Evolutionary conservation across 495 filamentous ascomycete species (phyloP), one percentile per base, ranked within the genome.

Genomic region (Glutinoglossum americanum): DNA sequence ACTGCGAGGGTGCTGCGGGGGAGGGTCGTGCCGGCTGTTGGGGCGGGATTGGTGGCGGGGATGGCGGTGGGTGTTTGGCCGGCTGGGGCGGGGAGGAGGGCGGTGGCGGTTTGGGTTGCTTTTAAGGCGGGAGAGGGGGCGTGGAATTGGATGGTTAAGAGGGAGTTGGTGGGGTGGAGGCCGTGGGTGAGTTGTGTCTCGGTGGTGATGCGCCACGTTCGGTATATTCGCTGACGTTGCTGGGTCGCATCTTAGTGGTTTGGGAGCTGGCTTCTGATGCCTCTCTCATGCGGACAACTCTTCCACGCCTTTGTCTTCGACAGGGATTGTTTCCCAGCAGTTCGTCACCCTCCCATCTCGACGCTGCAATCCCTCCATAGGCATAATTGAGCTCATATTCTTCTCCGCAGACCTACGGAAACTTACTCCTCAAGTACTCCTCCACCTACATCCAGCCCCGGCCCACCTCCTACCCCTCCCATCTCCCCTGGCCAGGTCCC

Each of bases 231-330:
- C 47, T 51, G 15, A 51, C 47, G 26, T 10, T 64, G 69, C 58
- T 64, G 68, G 56, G n/a, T n/a, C n/a, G n/a, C n/a, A n/a, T 72
- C 77, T 60, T 77, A 76, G 79, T 98, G 92, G 92, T 90, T 88
- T 74, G 92, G 90, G 25, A 94, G 87, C 65, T 97, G 90, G 90
- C 73, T 97, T 75, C 70, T 97, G 63, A 89, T 95, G 76, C 92
- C 92, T 0, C 64, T 93, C n/a, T 82, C 88, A 13, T 86, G 80
- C 64, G 92, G 89, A 33, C 92, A 97, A 70, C 73, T 98, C 55
- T 72, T 96, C 55, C 87, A 96, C 68, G 83, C 90, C 1, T 85
- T 89, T 68, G 79, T 96, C 30, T 97, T 96, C 72, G 89, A 97
- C 66, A 77, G 85, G 54, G 89, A 95, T 63, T 86, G 83, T 65